Evolutionary conservation across 2,329 filamentous ascomycete genomes (phyloP).

Genomic region (Claviceps arundinis): DNA sequence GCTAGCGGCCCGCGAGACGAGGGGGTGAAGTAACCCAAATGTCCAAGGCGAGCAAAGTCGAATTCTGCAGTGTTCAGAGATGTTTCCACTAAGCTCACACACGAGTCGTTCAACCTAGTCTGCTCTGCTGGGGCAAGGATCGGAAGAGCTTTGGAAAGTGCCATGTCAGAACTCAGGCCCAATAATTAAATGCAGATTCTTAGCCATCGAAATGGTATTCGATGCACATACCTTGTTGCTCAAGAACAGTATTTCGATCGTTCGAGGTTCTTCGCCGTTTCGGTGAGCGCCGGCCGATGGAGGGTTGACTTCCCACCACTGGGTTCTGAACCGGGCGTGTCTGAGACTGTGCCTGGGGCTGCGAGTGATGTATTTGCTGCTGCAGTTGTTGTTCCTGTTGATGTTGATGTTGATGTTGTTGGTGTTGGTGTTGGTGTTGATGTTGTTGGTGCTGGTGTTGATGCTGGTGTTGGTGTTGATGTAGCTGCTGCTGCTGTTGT

Average conservation of each 20-base stretch:
- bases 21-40: slow-evolving; percentile 17
- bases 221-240: slow-evolving; percentile 22
- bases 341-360: not conserved
- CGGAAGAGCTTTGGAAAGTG: slow-evolving; percentile 8
- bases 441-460: slow-evolving; percentile 21
- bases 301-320: slow-evolving; percentile 3
- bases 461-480: slow-evolving; percentile 9
- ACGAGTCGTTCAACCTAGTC: slow-evolving; percentile 13
- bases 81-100: slow-evolving; percentile 16
- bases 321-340: slow-evolving; percentile 3
- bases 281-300: slow-evolving; percentile 19
- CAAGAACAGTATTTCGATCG: slow-evolving; percentile 20
- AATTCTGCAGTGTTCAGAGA: slow-evolving; percentile 20
- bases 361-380: slow-evolving; percentile 7
- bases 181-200: not conserved
- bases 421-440: slow-evolving; percentile 4
- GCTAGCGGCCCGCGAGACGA: slow-evolving; percentile 16
- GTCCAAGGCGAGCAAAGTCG: slow-evolving; percentile 20
- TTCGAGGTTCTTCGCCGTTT: slow-evolving; percentile 24
- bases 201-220: not conserved
- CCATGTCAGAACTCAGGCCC: slow-evolving; percentile 1
- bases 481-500: slow-evolving; percentile 14
- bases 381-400: slow-evolving; percentile 3
- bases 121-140: slow-evolving; percentile 15
- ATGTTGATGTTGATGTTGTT: not conserved